These are phyloP conservation scores for Daldinia bambusicola DNA, from an alignment of 495 filamentous ascomycete genomes.

Conservation along the genomic window DNA sequence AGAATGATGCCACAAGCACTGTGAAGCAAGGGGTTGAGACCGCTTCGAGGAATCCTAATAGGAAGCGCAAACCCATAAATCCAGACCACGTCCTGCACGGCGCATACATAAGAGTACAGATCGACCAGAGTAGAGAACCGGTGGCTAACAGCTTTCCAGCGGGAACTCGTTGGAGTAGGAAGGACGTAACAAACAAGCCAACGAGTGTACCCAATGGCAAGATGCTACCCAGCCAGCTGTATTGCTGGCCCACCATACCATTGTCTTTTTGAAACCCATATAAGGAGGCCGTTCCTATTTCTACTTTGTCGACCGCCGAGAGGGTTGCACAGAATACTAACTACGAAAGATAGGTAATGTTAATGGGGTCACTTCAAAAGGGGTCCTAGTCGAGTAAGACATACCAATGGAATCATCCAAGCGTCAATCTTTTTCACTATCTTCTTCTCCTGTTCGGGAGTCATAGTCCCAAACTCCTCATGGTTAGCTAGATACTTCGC, in stretches of 20 bases:
- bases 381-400: slow-evolving; percentile 19
- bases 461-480: slow-evolving; percentile 37
- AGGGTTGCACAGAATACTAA: slow-evolving; percentile 42
- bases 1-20: slow-evolving; percentile 36
- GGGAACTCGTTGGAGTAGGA: slow-evolving; percentile 53
- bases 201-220: slow-evolving; percentile 48
- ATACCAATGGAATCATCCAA: slow-evolving; percentile 59
- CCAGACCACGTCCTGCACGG: slow-evolving; percentile 42
- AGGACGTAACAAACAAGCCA: slow-evolving; percentile 50
- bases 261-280: slow-evolving; percentile 65
- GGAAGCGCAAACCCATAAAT: slow-evolving; percentile 45
- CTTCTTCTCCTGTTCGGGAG: slow-evolving; percentile 51
- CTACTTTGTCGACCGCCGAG: slow-evolving; percentile 51
- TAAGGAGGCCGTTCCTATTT: slow-evolving; percentile 55
- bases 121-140: slow-evolving; percentile 39
- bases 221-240: slow-evolving; percentile 63
- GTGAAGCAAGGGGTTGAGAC: slow-evolving; percentile 31
- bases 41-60: slow-evolving; percentile 39
- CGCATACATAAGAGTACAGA: slow-evolving; percentile 41
- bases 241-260: slow-evolving; percentile 61
- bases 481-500: slow-evolving; percentile 38
- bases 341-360: slow-evolving; percentile 17
- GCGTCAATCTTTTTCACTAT: slow-evolving; percentile 57
- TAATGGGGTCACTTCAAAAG: not conserved
- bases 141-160: slow-evolving; percentile 52